Percentiles rank a stretch among this genome's conserved stretches.
These are phyloP conservation scores for Nakazawaea ernobii DNA, from an alignment of 805 yeast species.

Conservation along the genomic window DNA sequence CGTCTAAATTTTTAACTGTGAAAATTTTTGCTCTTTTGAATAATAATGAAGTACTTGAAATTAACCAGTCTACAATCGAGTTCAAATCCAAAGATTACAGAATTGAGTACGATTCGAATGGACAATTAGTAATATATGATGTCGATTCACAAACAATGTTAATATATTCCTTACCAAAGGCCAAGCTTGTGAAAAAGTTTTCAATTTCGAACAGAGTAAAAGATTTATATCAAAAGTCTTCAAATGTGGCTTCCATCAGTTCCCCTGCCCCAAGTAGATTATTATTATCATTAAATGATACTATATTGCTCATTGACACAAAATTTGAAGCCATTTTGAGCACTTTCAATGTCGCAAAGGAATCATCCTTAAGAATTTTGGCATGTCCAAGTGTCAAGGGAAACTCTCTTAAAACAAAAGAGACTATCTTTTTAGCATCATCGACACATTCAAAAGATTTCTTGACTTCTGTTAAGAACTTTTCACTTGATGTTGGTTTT, in stretches of 20 bases:
- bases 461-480: constrained; percentile 35
- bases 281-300: constrained; percentile 33
- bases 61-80: constrained; percentile 21
- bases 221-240: constrained; percentile 14
- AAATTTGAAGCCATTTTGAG: constrained; percentile 36
- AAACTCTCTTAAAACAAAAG: constrained; percentile 31
- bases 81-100: constrained; percentile 7
- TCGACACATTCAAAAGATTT: constrained; percentile 37
- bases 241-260: constrained; percentile 26
- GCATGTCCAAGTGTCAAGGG: constrained; percentile 35
- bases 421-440: constrained; percentile 36
- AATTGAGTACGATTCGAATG: constrained; percentile 23
- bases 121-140: constrained; percentile 22
- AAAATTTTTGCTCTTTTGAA: constrained; percentile 22
- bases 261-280: constrained; percentile 41
- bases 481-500: constrained; percentile 55
- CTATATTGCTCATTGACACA: constrained; percentile 38
- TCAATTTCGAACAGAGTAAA: constrained; percentile 18
- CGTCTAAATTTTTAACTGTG: constrained; percentile 9
- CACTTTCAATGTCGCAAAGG: constrained; percentile 12
- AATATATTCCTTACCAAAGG: constrained; percentile 25
- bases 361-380: constrained; percentile 10
- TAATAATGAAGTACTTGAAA: constrained; percentile 21
- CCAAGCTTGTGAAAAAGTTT: constrained; percentile 24
- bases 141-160: constrained; percentile 15